phyloP scores from a whole-genome alignment of 2,329 filamentous ascomycete species.

The Zalaria sp. region DNA sequence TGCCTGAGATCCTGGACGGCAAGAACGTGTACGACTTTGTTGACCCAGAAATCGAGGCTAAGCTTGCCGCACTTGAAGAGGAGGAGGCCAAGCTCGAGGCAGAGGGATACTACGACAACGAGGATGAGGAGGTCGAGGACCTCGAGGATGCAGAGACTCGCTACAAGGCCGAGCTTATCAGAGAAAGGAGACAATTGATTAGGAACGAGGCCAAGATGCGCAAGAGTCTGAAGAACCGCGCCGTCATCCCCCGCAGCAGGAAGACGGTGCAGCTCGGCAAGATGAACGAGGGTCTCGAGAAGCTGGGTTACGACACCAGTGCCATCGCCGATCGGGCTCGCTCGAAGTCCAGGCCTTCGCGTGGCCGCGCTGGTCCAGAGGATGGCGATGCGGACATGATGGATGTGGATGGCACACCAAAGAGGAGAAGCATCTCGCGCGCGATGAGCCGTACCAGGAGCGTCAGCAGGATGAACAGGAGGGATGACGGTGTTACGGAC shows the following conservation, averaged over 20 bases:
- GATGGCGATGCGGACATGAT: slow-evolving; percentile 58
- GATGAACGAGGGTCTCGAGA: slow-evolving; percentile 74
- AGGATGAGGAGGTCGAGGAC: slow-evolving; percentile 65
- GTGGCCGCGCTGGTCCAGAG: slow-evolving; percentile 52
- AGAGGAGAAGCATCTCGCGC: slow-evolving; percentile 25
- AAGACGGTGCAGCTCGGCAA: slow-evolving; percentile 72
- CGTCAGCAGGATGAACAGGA: slow-evolving; percentile 51
- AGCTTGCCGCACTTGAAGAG: slow-evolving; percentile 80
- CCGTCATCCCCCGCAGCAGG: slow-evolving; percentile 73
- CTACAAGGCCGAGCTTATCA: slow-evolving; percentile 87
- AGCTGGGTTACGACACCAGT: slow-evolving; percentile 71
- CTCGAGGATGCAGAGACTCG: slow-evolving; percentile 76
- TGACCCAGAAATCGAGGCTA: slow-evolving; percentile 90
- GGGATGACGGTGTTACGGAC: slow-evolving; percentile 63
- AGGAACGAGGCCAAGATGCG: slow-evolving; percentile 90
- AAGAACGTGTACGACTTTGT: slow-evolving; percentile 97
- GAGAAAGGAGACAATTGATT: slow-evolving; percentile 85
- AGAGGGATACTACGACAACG: slow-evolving; percentile 76
- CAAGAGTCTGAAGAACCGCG: slow-evolving; percentile 94
- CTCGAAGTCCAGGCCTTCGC: slow-evolving; percentile 43
- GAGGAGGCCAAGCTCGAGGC: slow-evolving; percentile 88
- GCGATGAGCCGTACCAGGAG: slow-evolving; percentile 60
- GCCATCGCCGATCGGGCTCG: slow-evolving; percentile 61
- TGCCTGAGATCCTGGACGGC: slow-evolving; percentile 86
- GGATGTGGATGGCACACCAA: slow-evolving; percentile 42